Conservation (phyloP, 768 basidiomycete species). For the Leccinum imitatum region DNA sequence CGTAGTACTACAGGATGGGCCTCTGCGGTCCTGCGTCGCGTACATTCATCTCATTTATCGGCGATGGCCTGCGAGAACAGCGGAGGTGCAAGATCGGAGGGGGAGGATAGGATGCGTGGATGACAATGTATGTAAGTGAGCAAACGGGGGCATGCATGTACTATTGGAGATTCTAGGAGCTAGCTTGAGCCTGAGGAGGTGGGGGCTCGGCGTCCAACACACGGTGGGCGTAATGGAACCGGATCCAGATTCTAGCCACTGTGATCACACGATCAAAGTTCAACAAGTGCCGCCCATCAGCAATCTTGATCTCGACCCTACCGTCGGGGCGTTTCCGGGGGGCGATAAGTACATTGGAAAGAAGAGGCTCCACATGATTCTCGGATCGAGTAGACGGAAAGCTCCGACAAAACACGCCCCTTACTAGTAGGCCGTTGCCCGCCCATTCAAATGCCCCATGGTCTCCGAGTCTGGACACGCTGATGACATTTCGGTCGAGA, state of each 20-base stretch:
- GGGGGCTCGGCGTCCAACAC: conserved; percentile 48
- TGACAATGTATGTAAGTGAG: no score
- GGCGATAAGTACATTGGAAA: conserved; percentile 60
- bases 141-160: no score
- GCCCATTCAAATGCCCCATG: conserved; percentile 57
- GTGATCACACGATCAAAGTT: conserved; percentile 66
- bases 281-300: conserved; percentile 41
- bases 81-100: neutral
- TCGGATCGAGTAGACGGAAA: conserved; percentile 55
- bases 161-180: no score
- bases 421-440: conserved; percentile 51
- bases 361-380: conserved; percentile 52
- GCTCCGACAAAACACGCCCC: conserved; percentile 64
- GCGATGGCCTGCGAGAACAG: conserved; percentile 42
- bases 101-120: neutral
- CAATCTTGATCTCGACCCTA: conserved; percentile 46
- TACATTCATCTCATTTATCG: conserved; percentile 50
- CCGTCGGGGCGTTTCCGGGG: conserved; percentile 33
- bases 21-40: conserved; percentile 60
- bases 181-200: neutral
- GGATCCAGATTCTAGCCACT: conserved; percentile 45
- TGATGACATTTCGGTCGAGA: conserved; percentile 74
- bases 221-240: conserved; percentile 68
- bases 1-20: conserved; percentile 49
- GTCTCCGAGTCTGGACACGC: conserved; percentile 50